Evolutionary conservation across 106 monocot species (phyloP).

Genomic region (Vanilla planifolia): DNA sequence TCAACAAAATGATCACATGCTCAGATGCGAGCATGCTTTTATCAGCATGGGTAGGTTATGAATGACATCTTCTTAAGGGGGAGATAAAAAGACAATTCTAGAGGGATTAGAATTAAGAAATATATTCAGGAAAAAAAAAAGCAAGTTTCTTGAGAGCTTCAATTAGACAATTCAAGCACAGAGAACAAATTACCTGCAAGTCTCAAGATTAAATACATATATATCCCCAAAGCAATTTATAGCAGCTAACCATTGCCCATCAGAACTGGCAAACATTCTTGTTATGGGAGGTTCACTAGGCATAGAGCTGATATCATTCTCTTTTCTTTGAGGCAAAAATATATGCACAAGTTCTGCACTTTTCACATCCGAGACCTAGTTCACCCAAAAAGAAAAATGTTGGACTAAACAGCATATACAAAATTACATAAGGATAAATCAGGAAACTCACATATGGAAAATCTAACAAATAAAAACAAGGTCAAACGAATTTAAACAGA

Average conservation of each 20-base stretch:
- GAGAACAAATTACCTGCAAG: constrained; percentile 36
- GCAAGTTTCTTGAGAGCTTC: background rate
- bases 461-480: background rate
- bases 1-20: too few species aligned
- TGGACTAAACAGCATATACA: too few species aligned
- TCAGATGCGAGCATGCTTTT: too few species aligned
- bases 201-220: constrained; percentile 88
- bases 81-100: too few species aligned
- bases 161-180: background rate
- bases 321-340: constrained; percentile 54
- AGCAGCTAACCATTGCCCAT: constrained; percentile 94
- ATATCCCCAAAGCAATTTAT: constrained; percentile 93
- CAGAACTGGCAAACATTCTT: constrained; percentile 76
- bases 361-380: constrained; percentile 55
- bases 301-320: constrained; percentile 13
- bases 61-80: too few species aligned
- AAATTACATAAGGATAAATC: too few species aligned
- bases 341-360: constrained; percentile 38
- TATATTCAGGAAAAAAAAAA: too few species aligned
- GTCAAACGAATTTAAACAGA: background rate
- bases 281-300: constrained; percentile 69
- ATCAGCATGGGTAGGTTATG: too few species aligned
- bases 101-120: too few species aligned
- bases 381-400: constrained; percentile 2
- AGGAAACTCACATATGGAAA: too few species aligned